Base-by-base conservation (phyloP, 805 yeast genomes). In the Zygoascus ofunaensis region DNA sequence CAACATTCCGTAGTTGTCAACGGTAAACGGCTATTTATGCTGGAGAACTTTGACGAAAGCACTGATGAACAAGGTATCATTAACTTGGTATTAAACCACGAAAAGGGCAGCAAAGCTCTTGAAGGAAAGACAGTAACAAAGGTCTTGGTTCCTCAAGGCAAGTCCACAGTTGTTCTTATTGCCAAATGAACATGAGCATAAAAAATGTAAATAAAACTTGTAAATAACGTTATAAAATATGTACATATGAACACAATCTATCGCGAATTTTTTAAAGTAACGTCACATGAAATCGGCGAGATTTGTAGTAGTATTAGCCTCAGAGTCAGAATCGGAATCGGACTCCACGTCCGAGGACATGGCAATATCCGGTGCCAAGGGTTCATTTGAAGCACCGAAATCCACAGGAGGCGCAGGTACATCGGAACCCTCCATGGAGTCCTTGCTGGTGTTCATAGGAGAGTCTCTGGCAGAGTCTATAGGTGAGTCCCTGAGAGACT, bases 121-220 rank as follows among this genome's bases (percentile, higher is more conserved):
- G 52, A 45, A 0, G 68, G 59, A 20, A 72, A 70, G 43, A 52
- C 50, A 0, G 64, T 80, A 38, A 71, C 68, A 45, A 80, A 75
- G 53, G 55, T 79, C 40, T 79, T 86, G 19, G 58, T 72, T 15
- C 58, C 58, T 7, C 42, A 46, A 23, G 54, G 55, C 2, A 47
- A 47, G 22, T 46, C 45, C 7, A 45, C 49, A 18, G 44, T 57
- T 35, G 53, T 53, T 34, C 41, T 56, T 21, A 45, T 55, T 17
- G 44, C 49, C 20, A 37, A 45, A 26, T 44, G 21, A 26, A 34
- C 17, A n/a, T 10, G 39, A 33, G 36, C 18, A 33, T n/a, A 33
- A 33, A 15, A 17, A 37, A 20, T 19, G 20, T 32, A 33, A n/a
- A 10, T 23, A 43, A 34, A 26, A 22, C 8, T 23, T 19, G 22